phyloP scores from a whole-genome alignment of 306 rosid genomes.

The Cucumis melo region DNA sequence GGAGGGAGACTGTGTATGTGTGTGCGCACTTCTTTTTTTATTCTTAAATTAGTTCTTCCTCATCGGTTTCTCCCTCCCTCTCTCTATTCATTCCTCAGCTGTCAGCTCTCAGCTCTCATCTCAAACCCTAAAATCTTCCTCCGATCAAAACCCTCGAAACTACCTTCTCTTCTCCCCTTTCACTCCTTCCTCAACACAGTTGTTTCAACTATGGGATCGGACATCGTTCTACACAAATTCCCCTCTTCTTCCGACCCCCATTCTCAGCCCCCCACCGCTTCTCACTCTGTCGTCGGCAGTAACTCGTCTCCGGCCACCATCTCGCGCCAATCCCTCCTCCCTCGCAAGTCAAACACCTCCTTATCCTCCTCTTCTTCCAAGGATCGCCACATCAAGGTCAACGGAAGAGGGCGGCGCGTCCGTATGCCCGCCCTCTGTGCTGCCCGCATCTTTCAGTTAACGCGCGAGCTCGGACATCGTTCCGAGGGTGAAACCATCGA shows the following conservation, averaged over 20 bases:
- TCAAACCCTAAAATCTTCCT: slow-evolving; percentile 32
- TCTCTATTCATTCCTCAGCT: not conserved
- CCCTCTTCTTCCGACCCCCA: slow-evolving; percentile 10
- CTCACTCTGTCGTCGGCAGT: not conserved
- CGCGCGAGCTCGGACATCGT: slow-evolving; percentile 91
- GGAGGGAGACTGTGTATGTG: not conserved
- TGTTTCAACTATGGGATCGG: slow-evolving; percentile 26
- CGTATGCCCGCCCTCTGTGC: slow-evolving; percentile 97
- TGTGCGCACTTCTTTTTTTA: too few species aligned
- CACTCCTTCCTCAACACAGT: not conserved
- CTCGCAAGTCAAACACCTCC: slow-evolving; percentile 12
- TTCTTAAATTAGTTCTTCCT: not conserved
- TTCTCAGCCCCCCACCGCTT: slow-evolving; percentile 4
- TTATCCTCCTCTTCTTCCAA: slow-evolving; percentile 14
- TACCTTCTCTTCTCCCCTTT: slow-evolving; percentile 1
- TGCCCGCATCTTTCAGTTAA: slow-evolving; percentile 79
- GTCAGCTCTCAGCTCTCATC: not conserved
- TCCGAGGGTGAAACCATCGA: slow-evolving; percentile 95
- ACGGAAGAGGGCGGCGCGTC: slow-evolving; percentile 87
- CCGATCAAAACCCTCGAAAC: not conserved
- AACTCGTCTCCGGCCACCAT: not conserved
- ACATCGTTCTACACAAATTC: slow-evolving; percentile 26
- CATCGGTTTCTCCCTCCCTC: not conserved
- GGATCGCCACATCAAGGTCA: slow-evolving; percentile 92
- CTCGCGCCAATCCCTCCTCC: slow-evolving; percentile 7